Evolutionary conservation across 257 asterid species (phyloP).

Genomic region (Parsonsia alboflavescens): DNA sequence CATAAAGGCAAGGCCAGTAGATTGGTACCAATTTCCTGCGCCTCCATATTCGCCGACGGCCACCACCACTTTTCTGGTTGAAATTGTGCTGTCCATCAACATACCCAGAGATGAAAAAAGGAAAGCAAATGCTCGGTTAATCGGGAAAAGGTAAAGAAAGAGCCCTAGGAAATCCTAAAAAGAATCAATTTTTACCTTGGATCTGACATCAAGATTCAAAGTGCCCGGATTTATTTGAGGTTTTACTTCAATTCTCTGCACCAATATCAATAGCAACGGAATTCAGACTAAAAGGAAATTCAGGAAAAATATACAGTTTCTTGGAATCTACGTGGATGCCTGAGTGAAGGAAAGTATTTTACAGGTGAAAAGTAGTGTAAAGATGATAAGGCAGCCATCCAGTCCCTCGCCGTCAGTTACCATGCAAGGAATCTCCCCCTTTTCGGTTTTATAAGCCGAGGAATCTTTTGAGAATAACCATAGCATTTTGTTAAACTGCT

Average conservation of each 20-base stretch:
- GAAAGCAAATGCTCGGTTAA: background rate
- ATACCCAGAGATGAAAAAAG: no score
- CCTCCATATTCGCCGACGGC: conserved; percentile 67
- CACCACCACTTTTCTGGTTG: conserved; percentile 37
- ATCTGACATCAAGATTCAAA: conserved; percentile 23
- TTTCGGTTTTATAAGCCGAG: background rate
- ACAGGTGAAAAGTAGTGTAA: conserved; percentile 24
- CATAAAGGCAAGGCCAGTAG: background rate
- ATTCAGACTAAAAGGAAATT: background rate
- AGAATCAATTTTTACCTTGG: conserved; percentile 38
- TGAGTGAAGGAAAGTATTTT: background rate
- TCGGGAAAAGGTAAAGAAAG: background rate
- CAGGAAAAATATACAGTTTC: no score
- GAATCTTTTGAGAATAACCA: background rate
- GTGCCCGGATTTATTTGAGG: conserved; percentile 28
- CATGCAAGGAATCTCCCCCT: background rate
- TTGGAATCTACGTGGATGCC: background rate
- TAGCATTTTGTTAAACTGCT: background rate
- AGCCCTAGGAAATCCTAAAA: background rate
- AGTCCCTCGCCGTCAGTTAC: background rate
- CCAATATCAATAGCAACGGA: background rate
- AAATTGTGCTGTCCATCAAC: conserved; percentile 40
- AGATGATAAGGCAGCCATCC: conserved; percentile 36
- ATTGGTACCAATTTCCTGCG: conserved; percentile 67
- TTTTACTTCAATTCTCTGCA: conserved; percentile 56